A percentile compares a stretch with the other conserved stretches of the same genome.
These are phyloP conservation scores for Zymoseptoria crescenta DNA, from an alignment of 2,329 filamentous ascomycete species.

Conservation along the genomic window DNA sequence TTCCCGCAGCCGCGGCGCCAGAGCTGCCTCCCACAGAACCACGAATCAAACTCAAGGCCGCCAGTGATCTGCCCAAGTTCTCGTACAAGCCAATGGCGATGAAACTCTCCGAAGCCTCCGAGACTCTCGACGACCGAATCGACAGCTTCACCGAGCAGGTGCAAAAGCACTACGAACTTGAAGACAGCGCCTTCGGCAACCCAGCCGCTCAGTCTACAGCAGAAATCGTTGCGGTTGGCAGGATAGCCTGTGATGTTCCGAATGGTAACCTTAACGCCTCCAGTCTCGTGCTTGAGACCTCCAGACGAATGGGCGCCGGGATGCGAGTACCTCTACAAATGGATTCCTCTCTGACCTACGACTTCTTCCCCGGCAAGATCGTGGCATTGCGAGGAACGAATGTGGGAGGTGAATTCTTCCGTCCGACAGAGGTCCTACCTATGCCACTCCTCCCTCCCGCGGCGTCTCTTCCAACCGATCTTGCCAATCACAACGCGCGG, in stretches of 20 bases:
- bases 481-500: constrained; percentile 62
- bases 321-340: constrained; percentile 67
- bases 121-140: constrained; percentile 90
- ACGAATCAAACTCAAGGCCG: constrained; percentile 75
- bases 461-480: constrained; percentile 57
- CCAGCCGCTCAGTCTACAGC: constrained; percentile 76
- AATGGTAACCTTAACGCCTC: constrained; percentile 80
- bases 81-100: constrained; percentile 88
- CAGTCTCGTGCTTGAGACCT: constrained; percentile 82
- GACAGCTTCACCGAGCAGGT: constrained; percentile 75
- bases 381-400: constrained; percentile 83
- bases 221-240: constrained; percentile 81
- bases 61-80: constrained; percentile 84
- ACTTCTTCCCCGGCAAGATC: constrained; percentile 92
- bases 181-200: constrained; percentile 77
- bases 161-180: constrained; percentile 65
- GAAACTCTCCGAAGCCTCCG: constrained; percentile 86
- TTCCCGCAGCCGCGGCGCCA: constrained; percentile 47
- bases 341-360: constrained; percentile 62
- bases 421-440: constrained; percentile 66
- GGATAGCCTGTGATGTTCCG: constrained; percentile 80
- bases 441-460: constrained; percentile 68
- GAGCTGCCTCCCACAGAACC: constrained; percentile 57
- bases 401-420: constrained; percentile 74
- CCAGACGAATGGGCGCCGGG: constrained; percentile 73